Conservation (phyloP, 108 stramenopile genomes). For the Ochromonas danica region DNA sequence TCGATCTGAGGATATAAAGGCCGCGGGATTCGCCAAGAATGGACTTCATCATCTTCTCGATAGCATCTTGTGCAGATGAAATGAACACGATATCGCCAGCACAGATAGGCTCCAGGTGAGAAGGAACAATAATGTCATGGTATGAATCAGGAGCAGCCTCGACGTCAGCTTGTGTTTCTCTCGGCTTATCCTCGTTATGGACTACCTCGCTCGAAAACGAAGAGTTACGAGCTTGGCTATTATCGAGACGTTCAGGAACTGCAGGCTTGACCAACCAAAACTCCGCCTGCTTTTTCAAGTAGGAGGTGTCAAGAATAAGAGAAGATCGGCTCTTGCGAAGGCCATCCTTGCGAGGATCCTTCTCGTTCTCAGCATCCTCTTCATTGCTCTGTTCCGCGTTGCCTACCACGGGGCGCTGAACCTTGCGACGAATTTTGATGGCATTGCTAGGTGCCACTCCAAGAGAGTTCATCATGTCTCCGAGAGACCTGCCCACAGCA, state of each 20-base stretch:
- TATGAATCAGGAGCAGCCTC: slow-evolving; percentile 20
- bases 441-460: neutral
- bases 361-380: neutral
- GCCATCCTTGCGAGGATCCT: neutral
- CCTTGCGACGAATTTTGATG: neutral
- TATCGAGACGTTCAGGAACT: neutral
- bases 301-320: neutral
- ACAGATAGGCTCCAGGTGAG: slow-evolving; percentile 39
- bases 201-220: neutral
- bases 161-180: neutral
- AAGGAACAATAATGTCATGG: slow-evolving; percentile 52
- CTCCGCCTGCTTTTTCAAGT: neutral
- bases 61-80: slow-evolving; percentile 5
- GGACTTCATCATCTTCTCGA: slow-evolving; percentile 24
- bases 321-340: neutral
- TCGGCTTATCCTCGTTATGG: neutral
- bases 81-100: slow-evolving; percentile 52
- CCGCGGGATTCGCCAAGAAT: slow-evolving; percentile 1
- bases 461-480: neutral
- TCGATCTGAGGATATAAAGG: neutral
- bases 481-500: slow-evolving; percentile 29
- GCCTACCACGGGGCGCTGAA: no score
- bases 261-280: neutral
- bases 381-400: neutral
- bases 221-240: neutral